Evolutionary conservation across 805 yeast species (phyloP), one percentile per base, ranked within the genome.

Genomic region (Starmerella powellii): DNA sequence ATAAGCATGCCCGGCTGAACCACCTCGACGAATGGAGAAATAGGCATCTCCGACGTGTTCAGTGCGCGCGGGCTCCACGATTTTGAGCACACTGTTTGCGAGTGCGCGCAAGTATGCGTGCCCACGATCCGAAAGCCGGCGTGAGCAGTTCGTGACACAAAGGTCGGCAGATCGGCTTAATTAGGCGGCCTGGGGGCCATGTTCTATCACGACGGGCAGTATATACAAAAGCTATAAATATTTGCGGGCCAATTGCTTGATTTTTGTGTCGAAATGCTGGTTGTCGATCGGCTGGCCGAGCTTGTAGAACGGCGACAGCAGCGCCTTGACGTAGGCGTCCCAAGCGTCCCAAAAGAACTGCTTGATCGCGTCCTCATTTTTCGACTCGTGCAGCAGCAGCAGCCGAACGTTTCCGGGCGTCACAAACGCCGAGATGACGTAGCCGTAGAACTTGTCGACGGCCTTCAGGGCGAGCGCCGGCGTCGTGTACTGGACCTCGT

Each of bases 331-430:
- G 54, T 88, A 91, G 38, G 88, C 64, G 53, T 88, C 97, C 61
- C 86, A 83, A 8, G 82, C 71, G 48, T 87, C 97, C 33, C 71
- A 68, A 58, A 87, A 83, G 57, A 91, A 87, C 57, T 80, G 88
- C 50, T 78, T 75, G 15, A 87, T 80, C 11, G 78, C 67, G 50
- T 77, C 86, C 50, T 88, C 95, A 48, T 72, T 67, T 38, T 65
- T 65, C 18, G 69, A 57, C 44, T 78, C 81, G 50, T 80, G 84
- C 2, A 80, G 63, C 49, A 91, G 69, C 17, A 91, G 61, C 48
- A 88, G 74, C 58, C 85, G 85, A 52, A 83, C 72, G 56, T 85
- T 87, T 4, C 95, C 88, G 40, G 86, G 86, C 0, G 95, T 84
- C 31, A 88, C 70, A 57, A 76, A 91, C 3, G 88, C 93, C 42